phyloP scores from a whole-genome alignment of 441 rosid genomes.

The Arabidopsis lyrata region DNA sequence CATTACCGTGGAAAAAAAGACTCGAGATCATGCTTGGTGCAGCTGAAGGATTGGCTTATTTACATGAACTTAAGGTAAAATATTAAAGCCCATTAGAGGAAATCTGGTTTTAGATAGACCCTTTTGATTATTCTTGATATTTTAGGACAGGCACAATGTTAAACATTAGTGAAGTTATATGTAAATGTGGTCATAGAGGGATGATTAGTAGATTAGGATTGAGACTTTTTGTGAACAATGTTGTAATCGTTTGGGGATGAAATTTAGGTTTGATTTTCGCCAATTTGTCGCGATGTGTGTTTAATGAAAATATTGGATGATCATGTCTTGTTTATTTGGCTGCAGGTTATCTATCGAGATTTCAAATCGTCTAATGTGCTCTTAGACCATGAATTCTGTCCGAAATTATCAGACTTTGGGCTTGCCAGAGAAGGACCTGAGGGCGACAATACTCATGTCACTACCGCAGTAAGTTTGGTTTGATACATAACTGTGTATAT shows the following conservation, averaged over 20 bases:
- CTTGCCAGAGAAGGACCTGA: conserved; percentile 93
- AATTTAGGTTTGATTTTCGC: not conserved
- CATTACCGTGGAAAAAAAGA: conserved; percentile 77
- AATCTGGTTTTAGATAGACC: not conserved
- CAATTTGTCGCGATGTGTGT: not conserved
- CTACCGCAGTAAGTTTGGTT: conserved; percentile 70
- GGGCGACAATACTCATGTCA: conserved; percentile 75
- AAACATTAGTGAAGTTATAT: not conserved
- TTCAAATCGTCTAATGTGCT: conserved; percentile 84
- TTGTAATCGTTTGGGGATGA: not conserved
- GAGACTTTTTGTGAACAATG: conserved; percentile 6
- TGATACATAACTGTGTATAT: not conserved
- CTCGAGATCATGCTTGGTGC: conserved; percentile 74
- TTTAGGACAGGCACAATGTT: not conserved
- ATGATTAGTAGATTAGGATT: conserved; percentile 11
- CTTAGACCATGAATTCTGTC: conserved; percentile 63
- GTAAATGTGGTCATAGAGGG: not conserved
- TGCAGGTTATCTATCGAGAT: conserved; percentile 84
- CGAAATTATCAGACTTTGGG: conserved; percentile 92
- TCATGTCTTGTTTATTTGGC: conserved; percentile 12
- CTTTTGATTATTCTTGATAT: conserved; percentile 2
- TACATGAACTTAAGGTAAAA: conserved; percentile 64
- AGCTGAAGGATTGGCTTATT: conserved; percentile 67
- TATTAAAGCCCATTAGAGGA: not conserved
- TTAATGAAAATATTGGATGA: conserved; percentile 16